Conservation (phyloP, 352 stramenopile species). For the Pythium rhizo-oryzae region DNA sequence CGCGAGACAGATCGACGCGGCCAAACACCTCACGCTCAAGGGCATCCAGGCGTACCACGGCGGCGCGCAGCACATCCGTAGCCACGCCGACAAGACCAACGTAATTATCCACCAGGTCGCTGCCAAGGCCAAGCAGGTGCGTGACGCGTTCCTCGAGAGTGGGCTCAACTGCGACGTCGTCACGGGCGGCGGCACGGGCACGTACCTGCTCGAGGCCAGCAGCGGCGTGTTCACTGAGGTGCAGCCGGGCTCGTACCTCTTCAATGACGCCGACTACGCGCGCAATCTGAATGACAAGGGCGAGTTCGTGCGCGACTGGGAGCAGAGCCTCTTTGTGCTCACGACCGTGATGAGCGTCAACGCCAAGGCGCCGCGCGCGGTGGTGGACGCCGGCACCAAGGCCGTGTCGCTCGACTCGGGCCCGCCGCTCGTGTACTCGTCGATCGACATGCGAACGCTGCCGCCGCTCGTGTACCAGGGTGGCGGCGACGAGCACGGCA, state of each 20-base stretch:
- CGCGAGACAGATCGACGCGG: conserved; percentile 36
- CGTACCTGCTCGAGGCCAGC: conserved; percentile 58
- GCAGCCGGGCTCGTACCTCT: conserved; percentile 76
- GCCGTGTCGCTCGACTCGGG: conserved; percentile 70
- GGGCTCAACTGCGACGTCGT: conserved; percentile 58
- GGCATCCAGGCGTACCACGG: conserved; percentile 82
- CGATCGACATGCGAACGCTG: conserved; percentile 41
- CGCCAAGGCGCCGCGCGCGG: conserved; percentile 38
- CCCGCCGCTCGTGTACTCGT: conserved; percentile 50
- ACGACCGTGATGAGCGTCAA: conserved; percentile 75
- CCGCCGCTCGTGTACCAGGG: conserved; percentile 52
- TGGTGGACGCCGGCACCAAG: conserved; percentile 81
- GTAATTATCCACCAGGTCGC: conserved; percentile 43
- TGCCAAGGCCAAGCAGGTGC: conserved; percentile 43
- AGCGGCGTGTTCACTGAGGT: conserved; percentile 76
- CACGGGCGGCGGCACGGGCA: conserved; percentile 72
- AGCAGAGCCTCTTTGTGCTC: conserved; percentile 71
- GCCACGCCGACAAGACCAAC: conserved; percentile 46
- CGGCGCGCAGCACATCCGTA: conserved; percentile 72
- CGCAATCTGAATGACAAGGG: conserved; percentile 52
- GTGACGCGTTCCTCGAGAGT: conserved; percentile 36
- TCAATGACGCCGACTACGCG: conserved; percentile 79
- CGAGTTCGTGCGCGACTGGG: conserved; percentile 44
- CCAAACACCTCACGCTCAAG: conserved; percentile 35
- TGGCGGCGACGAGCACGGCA: conserved; percentile 72